phyloP scores from a whole-genome alignment of 768 basidiomycete genomes.

The Macrolepiota fuliginosa region DNA sequence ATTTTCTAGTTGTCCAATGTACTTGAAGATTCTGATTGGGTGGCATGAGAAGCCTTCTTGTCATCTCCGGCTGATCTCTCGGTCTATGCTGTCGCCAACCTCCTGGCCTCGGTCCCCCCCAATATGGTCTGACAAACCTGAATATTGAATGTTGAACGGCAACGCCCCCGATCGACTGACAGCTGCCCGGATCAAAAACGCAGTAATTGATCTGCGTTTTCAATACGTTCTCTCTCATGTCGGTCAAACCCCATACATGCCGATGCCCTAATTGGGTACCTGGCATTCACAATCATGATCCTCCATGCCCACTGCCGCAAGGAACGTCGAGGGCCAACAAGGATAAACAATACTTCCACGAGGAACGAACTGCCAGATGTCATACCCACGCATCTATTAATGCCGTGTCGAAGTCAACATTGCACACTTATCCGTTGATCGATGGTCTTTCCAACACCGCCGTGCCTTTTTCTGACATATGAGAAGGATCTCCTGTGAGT shows the following conservation, averaged over 20 bases:
- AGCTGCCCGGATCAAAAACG: not conserved
- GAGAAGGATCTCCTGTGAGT: not conserved
- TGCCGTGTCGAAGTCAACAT: not conserved
- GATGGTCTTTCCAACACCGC: not conserved
- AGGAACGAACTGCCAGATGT: conserved; percentile 8
- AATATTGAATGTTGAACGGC: not conserved
- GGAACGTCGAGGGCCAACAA: not conserved
- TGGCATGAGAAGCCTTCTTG: no score
- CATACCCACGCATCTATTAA: not conserved
- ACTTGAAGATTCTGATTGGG: no score
- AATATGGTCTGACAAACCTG: not conserved
- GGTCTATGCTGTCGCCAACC: no score
- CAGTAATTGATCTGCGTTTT: not conserved
- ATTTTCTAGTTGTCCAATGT: not conserved
- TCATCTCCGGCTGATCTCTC: no score
- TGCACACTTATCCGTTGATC: not conserved
- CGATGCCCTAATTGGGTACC: not conserved
- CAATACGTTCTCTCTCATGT: not conserved
- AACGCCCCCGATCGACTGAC: not conserved
- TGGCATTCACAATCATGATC: not conserved
- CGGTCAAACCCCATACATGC: not conserved
- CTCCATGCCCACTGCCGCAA: not conserved
- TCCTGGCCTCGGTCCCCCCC: not conserved
- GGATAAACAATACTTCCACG: not conserved
- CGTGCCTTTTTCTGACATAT: not conserved